Evolutionary conservation across 208 protist genomes (phyloP), one percentile per base, ranked within the genome.

Genomic region (Wallacemonas sp.): DNA sequence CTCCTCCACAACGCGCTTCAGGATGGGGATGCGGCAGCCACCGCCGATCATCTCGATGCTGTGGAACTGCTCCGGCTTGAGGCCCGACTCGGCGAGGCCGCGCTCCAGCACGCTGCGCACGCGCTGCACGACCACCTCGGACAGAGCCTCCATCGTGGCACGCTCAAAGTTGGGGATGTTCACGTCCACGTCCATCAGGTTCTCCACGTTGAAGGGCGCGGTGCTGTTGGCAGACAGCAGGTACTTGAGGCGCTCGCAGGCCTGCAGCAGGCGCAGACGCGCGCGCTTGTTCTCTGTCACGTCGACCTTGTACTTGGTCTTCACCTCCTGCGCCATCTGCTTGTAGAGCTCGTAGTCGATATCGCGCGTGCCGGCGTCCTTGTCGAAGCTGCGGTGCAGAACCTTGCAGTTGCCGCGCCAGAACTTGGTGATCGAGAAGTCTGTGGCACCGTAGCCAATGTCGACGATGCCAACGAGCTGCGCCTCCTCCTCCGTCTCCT

Each of bases 31-130:
- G 57, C 88, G 87, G 68, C 85, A 94, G 52, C 88, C 92, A 70
- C 92, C 94, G 46, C 94, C 94, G 68, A 97, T 94, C 68, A 96
- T 82, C 71, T 97, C 92, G 65, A 98, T 86, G 60, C 87, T 83
- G 74, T 95, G 74, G 23, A 92, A 81, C 48, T 85, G 49, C 9
- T 82, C 75, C 11, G 66, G 57, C 1, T 48, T 47, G 14, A 90
- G 61, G 14, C 79, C 78, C 14, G 74, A 62, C 57, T 88, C 74
- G 21, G 66, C 80, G 41, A 97, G 76, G 41, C 78, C 89, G 26
- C 79, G 68, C 61, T 78, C 56, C 8, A 96, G 57, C 30, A 96
- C 72, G 8, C 3, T 49, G 36, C 78, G 66, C 24, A 96, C 69
- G 54, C 79, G 80, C 43, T 76, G 74, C 27, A 90, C 30, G 5